phyloP scores from a whole-genome alignment of 306 rosid genomes.

The Quillaja saponaria region DNA sequence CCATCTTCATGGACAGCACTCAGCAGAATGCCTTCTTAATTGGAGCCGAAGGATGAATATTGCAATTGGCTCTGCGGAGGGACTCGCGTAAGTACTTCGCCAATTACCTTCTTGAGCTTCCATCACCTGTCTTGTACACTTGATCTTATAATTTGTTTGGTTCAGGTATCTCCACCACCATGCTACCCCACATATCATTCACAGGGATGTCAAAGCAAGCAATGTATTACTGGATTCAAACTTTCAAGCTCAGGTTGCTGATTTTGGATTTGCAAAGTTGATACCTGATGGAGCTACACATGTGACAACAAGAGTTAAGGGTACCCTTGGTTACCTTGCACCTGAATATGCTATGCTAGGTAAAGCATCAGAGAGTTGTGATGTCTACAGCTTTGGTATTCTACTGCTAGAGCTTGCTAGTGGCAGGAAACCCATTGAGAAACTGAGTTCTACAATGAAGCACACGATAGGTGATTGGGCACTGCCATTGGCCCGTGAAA shows the following conservation, averaged over 20 bases:
- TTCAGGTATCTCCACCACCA: constrained; percentile 95
- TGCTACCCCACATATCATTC: constrained; percentile 90
- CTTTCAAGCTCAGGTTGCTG: constrained; percentile 85
- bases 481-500: constrained; percentile 72
- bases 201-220: constrained; percentile 88
- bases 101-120: neutral
- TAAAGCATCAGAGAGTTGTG: constrained; percentile 87
- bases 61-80: constrained; percentile 93
- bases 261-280: constrained; percentile 92
- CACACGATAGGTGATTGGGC: constrained; percentile 88
- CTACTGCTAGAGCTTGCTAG: constrained; percentile 91
- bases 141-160: constrained; percentile 16
- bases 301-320: constrained; percentile 95
- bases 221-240: constrained; percentile 77
- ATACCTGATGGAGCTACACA: constrained; percentile 96
- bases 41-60: constrained; percentile 87
- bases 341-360: constrained; percentile 97
- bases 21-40: constrained; percentile 78
- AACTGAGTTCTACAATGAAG: constrained; percentile 46
- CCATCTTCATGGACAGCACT: constrained; percentile 95
- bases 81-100: constrained; percentile 67
- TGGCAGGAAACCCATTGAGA: constrained; percentile 82
- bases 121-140: neutral
- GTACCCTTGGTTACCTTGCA: constrained; percentile 96
- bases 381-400: constrained; percentile 90